Conservation (phyloP, 495 filamentous ascomycete species). For the Neurospora hispaniola region DNA sequence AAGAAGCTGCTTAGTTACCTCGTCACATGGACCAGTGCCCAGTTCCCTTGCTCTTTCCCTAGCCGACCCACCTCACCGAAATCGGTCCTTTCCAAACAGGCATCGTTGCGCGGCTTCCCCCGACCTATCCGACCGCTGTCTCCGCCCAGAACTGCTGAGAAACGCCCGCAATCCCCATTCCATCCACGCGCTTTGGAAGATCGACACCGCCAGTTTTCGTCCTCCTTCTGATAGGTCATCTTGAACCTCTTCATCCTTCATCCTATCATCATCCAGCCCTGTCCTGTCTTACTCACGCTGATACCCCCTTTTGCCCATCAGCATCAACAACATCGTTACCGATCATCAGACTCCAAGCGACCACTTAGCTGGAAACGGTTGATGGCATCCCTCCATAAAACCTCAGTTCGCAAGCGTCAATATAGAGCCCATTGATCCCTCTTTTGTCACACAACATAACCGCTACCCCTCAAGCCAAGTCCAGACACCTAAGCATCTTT, state of each 20-base stretch:
- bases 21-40: slow-evolving; percentile 12
- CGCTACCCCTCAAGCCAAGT: not conserved
- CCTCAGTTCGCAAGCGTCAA: not conserved
- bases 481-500: not conserved
- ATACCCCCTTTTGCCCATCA: not conserved
- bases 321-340: not conserved
- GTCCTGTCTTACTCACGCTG: not conserved
- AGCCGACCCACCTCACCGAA: slow-evolving; percentile 22
- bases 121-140: not conserved
- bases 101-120: slow-evolving; percentile 6
- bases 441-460: not conserved
- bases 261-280: not conserved
- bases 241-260: not conserved
- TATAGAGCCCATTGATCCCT: not conserved
- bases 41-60: not conserved
- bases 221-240: not conserved
- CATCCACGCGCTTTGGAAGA: not conserved
- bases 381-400: not conserved
- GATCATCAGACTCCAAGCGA: not conserved
- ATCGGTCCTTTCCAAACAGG: slow-evolving; percentile 13
- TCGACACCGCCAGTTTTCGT: not conserved
- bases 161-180: not conserved
- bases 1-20: not conserved
- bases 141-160: not conserved
- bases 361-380: not conserved